These are phyloP conservation scores for Psidium guajava DNA, from an alignment of 345 rosid species.

Conservation along the genomic window DNA sequence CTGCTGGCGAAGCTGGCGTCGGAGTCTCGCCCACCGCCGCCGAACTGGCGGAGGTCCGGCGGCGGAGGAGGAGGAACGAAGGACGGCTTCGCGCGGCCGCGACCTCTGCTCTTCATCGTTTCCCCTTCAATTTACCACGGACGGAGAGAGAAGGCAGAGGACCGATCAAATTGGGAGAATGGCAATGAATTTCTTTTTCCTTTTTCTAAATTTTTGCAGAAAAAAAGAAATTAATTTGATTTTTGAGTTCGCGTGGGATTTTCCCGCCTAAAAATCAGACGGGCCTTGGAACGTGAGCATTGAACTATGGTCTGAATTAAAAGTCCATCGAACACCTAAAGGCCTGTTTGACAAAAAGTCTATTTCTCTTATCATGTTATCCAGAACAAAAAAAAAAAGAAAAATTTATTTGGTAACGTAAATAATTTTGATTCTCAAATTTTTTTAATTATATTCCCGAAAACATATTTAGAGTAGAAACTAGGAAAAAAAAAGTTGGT, in stretches of 20 bases:
- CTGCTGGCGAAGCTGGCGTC: slow-evolving; percentile 87
- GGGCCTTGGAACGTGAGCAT: background rate
- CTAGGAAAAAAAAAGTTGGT: no score
- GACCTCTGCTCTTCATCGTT: slow-evolving; percentile 13
- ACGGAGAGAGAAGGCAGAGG: background rate
- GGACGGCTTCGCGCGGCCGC: slow-evolving; percentile 15
- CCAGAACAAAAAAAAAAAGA: no score
- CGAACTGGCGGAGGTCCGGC: slow-evolving; percentile 3
- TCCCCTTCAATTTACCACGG: background rate
- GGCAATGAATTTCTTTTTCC: background rate
- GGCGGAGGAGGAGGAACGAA: slow-evolving; percentile 16
- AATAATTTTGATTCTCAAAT: no score
- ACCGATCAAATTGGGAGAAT: background rate
- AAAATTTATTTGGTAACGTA: no score
- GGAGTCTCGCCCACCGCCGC: slow-evolving; percentile 60
- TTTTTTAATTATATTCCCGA: no score
- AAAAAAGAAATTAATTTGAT: background rate
- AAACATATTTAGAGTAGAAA: no score
- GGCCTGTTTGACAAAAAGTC: no score
- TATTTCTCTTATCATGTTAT: no score
- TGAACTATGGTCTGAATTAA: no score
- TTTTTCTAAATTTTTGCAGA: background rate
- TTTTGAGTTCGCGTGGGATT: background rate
- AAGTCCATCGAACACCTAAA: no score
- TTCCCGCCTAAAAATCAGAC: background rate